Evolutionary conservation across 163 green algal genomes (phyloP), one percentile per base, ranked within the genome.

Genomic region (Scenedesmus sp.): DNA sequence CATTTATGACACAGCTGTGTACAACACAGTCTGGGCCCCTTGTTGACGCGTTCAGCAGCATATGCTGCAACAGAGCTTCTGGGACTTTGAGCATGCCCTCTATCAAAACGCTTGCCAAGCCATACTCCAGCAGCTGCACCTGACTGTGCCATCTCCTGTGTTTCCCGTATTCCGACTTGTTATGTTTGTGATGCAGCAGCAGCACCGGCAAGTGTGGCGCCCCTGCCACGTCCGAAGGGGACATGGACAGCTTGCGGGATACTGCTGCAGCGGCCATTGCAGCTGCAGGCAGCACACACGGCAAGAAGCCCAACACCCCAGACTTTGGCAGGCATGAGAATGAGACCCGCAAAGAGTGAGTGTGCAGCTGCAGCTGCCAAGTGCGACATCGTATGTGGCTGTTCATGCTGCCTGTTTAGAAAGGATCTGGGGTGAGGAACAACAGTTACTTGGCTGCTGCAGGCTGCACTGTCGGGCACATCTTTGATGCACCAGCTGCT

Each of bases 301-400:
- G 46, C 64, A 84, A 16, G 86, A 74, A 20, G 3, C n/a, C n/a
- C 20, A 54, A 8, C 70, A 46, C 23, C 4, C 10, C 54, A 73
- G 90, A 92, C 83, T 92, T 92, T 82, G 90, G 90, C 23, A 60
- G 90, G 23, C 62, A 4, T 4, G 56, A 86, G 23, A 64, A 90
- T 26, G 91, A 94, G 76, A 94, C 93, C 9, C 90, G 79, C 84
- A 93, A 87, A 73, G 82, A 90, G 84, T 70, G 84, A 73, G 60
- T 62, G 16, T 16, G 34, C 34, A 46, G 34, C 34, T 46, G 34
- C 34, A 46, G 34, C 34, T 46, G 34, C 34, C 0, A 1, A 46
- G 0, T 46, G 34, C 0, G 34, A 46, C 34, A 46, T 1, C 0
- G 34, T 46, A 0, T 46, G 0, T 46, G 34, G 34, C 34, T 46